phyloP scores from a whole-genome alignment of 2,329 filamentous ascomycete genomes.

The Aspergillus arachidicola region DNA sequence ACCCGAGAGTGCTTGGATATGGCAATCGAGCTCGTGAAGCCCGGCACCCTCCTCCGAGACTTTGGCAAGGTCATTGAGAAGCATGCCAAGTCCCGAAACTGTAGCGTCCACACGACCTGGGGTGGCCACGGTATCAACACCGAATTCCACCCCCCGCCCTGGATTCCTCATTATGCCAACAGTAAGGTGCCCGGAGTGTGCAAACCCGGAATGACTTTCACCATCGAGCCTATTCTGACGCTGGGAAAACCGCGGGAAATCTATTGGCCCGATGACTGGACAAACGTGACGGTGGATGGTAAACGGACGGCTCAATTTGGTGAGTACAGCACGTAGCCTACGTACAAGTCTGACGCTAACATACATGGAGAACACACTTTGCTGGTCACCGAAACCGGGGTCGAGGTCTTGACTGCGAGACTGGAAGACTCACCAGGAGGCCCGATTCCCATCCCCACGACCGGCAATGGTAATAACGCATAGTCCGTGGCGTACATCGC shows the following conservation, averaged over 20 bases:
- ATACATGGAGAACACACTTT: slow-evolving; percentile 66
- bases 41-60: slow-evolving; percentile 81
- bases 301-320: slow-evolving; percentile 85
- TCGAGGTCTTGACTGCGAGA: slow-evolving; percentile 74
- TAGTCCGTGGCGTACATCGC: background rate
- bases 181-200: slow-evolving; percentile 84
- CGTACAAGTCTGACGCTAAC: slow-evolving; percentile 10
- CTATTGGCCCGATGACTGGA: slow-evolving; percentile 97
- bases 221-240: slow-evolving; percentile 93
- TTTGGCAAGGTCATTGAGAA: slow-evolving; percentile 91
- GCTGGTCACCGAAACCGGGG: slow-evolving; percentile 75
- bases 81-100: slow-evolving; percentile 75
- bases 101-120: slow-evolving; percentile 85
- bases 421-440: slow-evolving; percentile 70
- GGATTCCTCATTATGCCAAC: slow-evolving; percentile 91
- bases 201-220: slow-evolving; percentile 93
- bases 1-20: slow-evolving; percentile 80
- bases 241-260: slow-evolving; percentile 81
- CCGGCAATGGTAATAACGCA: background rate
- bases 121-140: slow-evolving; percentile 90
- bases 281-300: slow-evolving; percentile 83
- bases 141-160: slow-evolving; percentile 86
- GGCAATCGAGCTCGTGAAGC: slow-evolving; percentile 84
- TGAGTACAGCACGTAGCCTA: slow-evolving; percentile 13
- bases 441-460: slow-evolving; percentile 58